Evolutionary conservation across 1,284 basidiomycete species (phyloP).

Genomic region (Ganoderma lingzhi): DNA sequence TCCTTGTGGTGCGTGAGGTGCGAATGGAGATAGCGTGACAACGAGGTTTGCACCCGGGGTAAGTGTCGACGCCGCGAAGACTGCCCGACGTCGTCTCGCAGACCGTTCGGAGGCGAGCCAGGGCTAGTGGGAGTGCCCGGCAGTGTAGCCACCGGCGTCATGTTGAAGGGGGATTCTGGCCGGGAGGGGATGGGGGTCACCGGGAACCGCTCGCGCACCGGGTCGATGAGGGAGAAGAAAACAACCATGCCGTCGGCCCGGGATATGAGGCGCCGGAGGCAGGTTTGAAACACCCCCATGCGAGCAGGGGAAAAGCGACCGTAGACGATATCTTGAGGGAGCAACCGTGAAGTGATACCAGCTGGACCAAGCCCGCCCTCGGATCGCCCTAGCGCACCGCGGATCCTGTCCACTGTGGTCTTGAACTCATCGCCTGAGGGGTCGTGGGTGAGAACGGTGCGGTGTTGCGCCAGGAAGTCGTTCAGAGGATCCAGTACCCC

Average conservation of each 20-base stretch:
- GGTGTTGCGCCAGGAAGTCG: constrained; percentile 57
- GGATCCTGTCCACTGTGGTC: constrained; percentile 43
- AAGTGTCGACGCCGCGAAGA: constrained; percentile 17
- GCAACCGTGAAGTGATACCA: constrained; percentile 60
- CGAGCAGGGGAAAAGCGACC: constrained; percentile 70
- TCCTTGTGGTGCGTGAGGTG: constrained; percentile 33
- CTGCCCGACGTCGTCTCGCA: constrained; percentile 20
- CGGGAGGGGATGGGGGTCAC: constrained; percentile 56
- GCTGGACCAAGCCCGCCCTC: constrained; percentile 66
- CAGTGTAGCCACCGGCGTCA: constrained; percentile 22
- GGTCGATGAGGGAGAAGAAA: constrained; percentile 72
- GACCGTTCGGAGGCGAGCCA: constrained; percentile 14
- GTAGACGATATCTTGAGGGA: constrained; percentile 72
- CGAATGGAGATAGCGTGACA: constrained; percentile 35
- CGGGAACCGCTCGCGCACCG: constrained; percentile 64
- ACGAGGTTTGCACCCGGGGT: constrained; percentile 25
- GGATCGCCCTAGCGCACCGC: constrained; percentile 51
- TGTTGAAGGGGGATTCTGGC: constrained; percentile 46
- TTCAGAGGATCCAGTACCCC: constrained; percentile 61
- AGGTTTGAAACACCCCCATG: constrained; percentile 60
- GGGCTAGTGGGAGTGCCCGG: constrained; percentile 21
- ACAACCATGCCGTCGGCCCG: constrained; percentile 71
- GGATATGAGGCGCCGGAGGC: constrained; percentile 59
- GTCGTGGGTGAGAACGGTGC: constrained; percentile 52
- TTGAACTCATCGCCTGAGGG: constrained; percentile 58